These are phyloP conservation scores for Neurospora sp. DNA, from an alignment of 495 filamentous ascomycete genomes.

Conservation along the genomic window DNA sequence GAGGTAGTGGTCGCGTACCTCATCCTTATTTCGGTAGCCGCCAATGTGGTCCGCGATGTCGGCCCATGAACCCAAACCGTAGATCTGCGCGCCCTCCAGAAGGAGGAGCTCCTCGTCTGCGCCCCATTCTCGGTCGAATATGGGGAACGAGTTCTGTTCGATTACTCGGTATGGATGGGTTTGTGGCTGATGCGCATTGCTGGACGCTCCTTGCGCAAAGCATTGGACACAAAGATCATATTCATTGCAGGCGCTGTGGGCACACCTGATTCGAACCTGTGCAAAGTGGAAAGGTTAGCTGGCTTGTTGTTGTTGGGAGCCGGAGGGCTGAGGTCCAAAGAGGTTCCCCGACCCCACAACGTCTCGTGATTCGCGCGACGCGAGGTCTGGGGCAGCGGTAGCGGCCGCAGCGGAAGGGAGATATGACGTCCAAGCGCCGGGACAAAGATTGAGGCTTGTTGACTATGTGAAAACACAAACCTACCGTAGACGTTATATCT, in stretches of 20 bases:
- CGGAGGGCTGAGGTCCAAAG: background rate
- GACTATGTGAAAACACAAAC: constrained; percentile 14
- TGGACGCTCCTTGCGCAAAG: constrained; percentile 68
- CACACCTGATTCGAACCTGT: constrained; percentile 90
- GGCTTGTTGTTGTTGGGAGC: background rate
- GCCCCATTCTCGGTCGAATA: constrained; percentile 91
- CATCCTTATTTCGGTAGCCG: constrained; percentile 85
- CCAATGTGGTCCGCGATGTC: constrained; percentile 98
- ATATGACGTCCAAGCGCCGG: background rate
- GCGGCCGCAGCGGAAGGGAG: background rate
- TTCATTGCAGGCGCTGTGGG: constrained; percentile 69
- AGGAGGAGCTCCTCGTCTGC: constrained; percentile 91
- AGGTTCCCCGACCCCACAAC: constrained; percentile 7
- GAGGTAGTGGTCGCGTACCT: constrained; percentile 88
- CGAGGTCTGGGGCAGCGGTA: background rate
- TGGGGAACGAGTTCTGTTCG: constrained; percentile 95
- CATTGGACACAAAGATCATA: constrained; percentile 97
- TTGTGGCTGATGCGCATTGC: constrained; percentile 70
- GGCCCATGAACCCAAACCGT: constrained; percentile 93
- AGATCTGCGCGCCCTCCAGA: constrained; percentile 93
- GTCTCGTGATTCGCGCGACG: constrained; percentile 1
- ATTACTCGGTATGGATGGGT: constrained; percentile 88
- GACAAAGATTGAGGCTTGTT: background rate
- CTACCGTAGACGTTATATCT: constrained; percentile 91
- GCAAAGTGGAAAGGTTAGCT: constrained; percentile 7